Base-by-base conservation (phyloP, 805 yeast species). In the Kluyveromyces dobzhanskii region DNA sequence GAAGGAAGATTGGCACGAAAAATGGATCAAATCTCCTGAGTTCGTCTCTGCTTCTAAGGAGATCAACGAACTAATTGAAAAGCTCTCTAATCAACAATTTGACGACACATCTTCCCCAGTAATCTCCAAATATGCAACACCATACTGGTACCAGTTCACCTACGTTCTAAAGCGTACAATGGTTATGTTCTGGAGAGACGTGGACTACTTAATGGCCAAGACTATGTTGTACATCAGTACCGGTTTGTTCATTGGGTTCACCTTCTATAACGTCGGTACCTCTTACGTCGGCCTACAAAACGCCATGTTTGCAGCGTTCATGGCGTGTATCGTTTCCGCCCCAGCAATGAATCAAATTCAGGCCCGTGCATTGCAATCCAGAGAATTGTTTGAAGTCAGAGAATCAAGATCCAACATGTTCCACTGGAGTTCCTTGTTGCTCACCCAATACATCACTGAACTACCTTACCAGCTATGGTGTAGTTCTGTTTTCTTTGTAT, bases 361-460 rank as follows among this genome's bases (percentile, higher is more conserved):
- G 51, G 77, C 71, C 17, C 69, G 71, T 40, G 80, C 80, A 18
- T 67, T 74, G 32, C 64, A 61, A 14, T 67, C 78, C 16, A 70
- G 87, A 51, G 80, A 76, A 41, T 56, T 80, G 30, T 82, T 62
- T 51, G 88, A 81, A 57, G 83, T 74, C 11, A 70, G 90, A 51
- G 90, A 82, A 53, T 67, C 76, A 16, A 71, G 77, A 42, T 77
- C 85, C 4, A 80, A 80, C 52, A 82, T 84, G 30, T 82, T 76
- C 64, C 81, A 78, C 50, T 82, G 88, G 88, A 65, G 76, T 19
- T 58, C 71, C 30, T 57, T 82, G 58, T 51, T 79, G 35, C 36
- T 78, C 14, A 58, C 80, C 4, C 78, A 78, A 49, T 65, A 65
- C 44, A 30, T 75, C 14, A 68, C 67, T 43, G 90, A 82, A 54